These are phyloP conservation scores for Termitomyces sp. DNA, from an alignment of 768 basidiomycete species.

Conservation along the genomic window DNA sequence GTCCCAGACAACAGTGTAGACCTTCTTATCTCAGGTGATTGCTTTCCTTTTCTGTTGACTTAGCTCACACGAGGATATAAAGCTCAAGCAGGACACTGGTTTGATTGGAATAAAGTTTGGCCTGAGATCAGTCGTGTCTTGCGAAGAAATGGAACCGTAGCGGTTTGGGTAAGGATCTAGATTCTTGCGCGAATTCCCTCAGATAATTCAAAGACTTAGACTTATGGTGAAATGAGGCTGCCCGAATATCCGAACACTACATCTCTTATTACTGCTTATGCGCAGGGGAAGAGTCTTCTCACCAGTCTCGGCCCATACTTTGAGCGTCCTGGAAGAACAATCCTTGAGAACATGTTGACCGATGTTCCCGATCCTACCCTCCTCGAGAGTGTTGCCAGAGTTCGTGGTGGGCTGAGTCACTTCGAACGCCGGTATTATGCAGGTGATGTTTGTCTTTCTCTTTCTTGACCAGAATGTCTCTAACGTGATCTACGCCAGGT, in stretches of 20 bases:
- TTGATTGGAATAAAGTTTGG: constrained; percentile 70
- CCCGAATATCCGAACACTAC: constrained; percentile 51
- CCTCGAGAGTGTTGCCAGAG: constrained; percentile 16
- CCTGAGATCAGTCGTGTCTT: constrained; percentile 58
- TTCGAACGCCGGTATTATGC: constrained; percentile 55
- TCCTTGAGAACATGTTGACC: constrained; percentile 65
- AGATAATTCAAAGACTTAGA: constrained; percentile 20
- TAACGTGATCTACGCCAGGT: constrained; percentile 1
- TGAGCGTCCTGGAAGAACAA: constrained; percentile 73
- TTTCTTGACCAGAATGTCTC: neutral
- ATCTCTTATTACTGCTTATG: constrained; percentile 54
- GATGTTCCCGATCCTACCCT: constrained; percentile 53
- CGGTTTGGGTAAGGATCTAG: constrained; percentile 56
- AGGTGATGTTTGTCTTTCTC: constrained; percentile 26
- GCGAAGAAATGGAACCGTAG: constrained; percentile 56
- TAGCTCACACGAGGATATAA: neutral
- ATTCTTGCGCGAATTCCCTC: neutral
- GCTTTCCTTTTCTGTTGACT: neutral
- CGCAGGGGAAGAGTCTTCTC: constrained; percentile 48
- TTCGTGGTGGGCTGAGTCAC: constrained; percentile 28
- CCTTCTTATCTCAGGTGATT: constrained; percentile 52
- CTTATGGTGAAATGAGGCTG: constrained; percentile 71
- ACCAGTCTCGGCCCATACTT: constrained; percentile 68
- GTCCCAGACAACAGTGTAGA: constrained; percentile 47
- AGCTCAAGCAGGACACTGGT: constrained; percentile 85